Evolutionary conservation across 495 filamentous ascomycete species (phyloP).

Genomic region (Pseudevernia furfuracea): DNA sequence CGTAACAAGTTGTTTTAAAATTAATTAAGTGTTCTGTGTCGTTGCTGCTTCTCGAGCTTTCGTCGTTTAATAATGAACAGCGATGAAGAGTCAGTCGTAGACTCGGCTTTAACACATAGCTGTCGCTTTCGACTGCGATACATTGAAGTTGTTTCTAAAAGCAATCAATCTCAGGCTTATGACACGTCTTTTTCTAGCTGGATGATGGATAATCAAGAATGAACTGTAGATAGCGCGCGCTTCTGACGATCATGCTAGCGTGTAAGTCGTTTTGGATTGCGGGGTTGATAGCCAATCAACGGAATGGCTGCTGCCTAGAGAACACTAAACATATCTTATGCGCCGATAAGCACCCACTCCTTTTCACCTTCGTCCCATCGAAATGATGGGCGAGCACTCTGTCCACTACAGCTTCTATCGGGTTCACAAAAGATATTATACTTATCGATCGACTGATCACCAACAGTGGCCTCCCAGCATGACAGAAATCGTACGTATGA

Average conservation of each 20-base stretch:
- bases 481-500: too few relatives aligned
- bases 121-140: too few relatives aligned
- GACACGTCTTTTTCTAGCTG: too few relatives aligned
- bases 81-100: too few relatives aligned
- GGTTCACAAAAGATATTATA: background rate
- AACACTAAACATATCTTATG: constrained; percentile 7
- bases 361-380: background rate
- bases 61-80: too few relatives aligned
- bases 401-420: background rate
- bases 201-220: background rate
- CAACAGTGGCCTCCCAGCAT: too few relatives aligned
- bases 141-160: too few relatives aligned
- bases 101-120: too few relatives aligned
- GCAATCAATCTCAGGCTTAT: too few relatives aligned
- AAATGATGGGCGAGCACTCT: background rate
- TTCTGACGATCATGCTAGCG: constrained; percentile 7
- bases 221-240: constrained; percentile 16
- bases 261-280: constrained; percentile 1
- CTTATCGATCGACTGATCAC: too few relatives aligned
- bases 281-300: constrained; percentile 11
- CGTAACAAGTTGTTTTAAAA: background rate
- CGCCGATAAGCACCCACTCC: too few relatives aligned
- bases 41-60: too few relatives aligned
- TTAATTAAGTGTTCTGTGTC: background rate
- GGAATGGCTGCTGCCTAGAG: constrained; percentile 13